These are phyloP conservation scores for Malbranchea zuffiana DNA, from an alignment of 2,329 filamentous ascomycete species.

Conservation along the genomic window DNA sequence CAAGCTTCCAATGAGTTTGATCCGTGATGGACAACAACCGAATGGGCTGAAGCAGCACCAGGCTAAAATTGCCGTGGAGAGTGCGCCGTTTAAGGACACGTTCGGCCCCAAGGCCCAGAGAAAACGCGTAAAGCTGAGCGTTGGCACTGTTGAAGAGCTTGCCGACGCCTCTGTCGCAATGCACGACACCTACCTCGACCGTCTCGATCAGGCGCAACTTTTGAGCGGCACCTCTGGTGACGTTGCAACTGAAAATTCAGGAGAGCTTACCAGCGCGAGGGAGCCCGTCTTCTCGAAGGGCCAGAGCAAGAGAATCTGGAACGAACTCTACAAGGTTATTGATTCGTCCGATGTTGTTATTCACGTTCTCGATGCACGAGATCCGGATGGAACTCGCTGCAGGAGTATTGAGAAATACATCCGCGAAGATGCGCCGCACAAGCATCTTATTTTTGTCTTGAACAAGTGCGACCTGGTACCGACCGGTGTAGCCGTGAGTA, in stretches of 20 bases:
- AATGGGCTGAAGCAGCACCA: constrained; percentile 86
- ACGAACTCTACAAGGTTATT: constrained; percentile 90
- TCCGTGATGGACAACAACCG: constrained; percentile 63
- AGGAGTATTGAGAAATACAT: constrained; percentile 88
- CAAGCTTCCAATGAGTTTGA: constrained; percentile 91
- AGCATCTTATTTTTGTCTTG: constrained; percentile 80
- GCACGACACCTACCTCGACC: constrained; percentile 70
- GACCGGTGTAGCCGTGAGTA: constrained; percentile 86
- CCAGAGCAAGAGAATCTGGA: constrained; percentile 92
- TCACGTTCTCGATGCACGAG: constrained; percentile 83
- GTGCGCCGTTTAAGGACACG: constrained; percentile 71
- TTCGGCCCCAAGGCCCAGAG: constrained; percentile 90
- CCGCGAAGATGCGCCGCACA: constrained; percentile 84
- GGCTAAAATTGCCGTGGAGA: constrained; percentile 88
- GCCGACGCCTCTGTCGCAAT: constrained; percentile 69
- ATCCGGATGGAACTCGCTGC: constrained; percentile 83
- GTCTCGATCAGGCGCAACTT: constrained; percentile 65
- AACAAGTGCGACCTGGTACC: constrained; percentile 93
- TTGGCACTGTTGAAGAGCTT: constrained; percentile 70
- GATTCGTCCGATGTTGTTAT: constrained; percentile 93
- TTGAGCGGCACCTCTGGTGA: constrained; percentile 58
- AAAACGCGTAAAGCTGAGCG: constrained; percentile 81
- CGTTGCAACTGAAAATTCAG: constrained; percentile 36
- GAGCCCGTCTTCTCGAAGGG: constrained; percentile 90
- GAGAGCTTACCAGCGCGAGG: constrained; percentile 51